Base-by-base conservation (phyloP, 495 filamentous ascomycete genomes). In the Trichoderma orchidacearum region DNA sequence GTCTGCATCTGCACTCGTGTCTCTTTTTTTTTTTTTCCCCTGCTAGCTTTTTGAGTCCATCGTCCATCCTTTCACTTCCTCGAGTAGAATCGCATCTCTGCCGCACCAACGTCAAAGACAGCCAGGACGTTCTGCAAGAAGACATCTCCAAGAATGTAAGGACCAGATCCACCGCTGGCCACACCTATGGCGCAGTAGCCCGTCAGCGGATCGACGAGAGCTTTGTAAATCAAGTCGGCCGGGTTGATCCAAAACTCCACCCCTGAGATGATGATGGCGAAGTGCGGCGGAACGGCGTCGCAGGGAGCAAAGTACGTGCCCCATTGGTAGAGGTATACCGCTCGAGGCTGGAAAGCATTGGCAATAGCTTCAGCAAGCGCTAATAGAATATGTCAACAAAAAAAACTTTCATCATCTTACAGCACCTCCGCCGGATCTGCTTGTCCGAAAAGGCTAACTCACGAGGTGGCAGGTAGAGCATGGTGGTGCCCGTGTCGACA, bases 111-210 rank as follows among this genome's bases (percentile, higher is more conserved):
- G 68, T 86, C 80, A 62, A 81, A 84, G 8, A 83, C 77, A 0
- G 73, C 72, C 13, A 87, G 62, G 0, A 84, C 82, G 61, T 80
- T 84, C 65, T 81, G 84, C 70, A 85, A 70, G 60, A 84, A 87
- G 0, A 72, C 72, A 58, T 80, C 78, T 1, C 84, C 84, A 18
- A 89, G 59, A 23, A 87, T 80, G 57, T 69, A 75, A 9, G 71
- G 67, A 30, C 74, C 74, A 5, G 63, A 64, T 0, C 68, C 75
- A 17, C 69, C 70, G 51, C 63, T 66, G 17, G 64, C 62, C 52
- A 80, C 72, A 8, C 70, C 69, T 0, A 75, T 71, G 58, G 79
- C 76, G 57, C 81, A 83, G 1, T 72, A 50, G 7, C 62, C 67
- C 0, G 68, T 72, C 60, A 64, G 60, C 48, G 62, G 70, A 60